Base-by-base conservation (phyloP, 129 eudicot species). In the Pulicaria dysenterica region DNA sequence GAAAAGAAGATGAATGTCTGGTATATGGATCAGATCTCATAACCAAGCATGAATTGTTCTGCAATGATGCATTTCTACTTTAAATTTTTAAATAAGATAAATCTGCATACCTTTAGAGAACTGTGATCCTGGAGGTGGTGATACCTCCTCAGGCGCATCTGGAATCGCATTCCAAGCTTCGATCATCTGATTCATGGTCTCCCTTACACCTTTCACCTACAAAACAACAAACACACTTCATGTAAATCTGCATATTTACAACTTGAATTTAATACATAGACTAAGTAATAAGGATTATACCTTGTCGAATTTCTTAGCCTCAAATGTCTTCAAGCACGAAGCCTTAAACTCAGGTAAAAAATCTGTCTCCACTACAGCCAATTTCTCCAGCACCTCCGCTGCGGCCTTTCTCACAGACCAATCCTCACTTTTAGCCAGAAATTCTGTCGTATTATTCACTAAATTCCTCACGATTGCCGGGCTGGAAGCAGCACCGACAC, bases 151-250 rank as follows among this genome's bases (percentile, higher is more conserved):
- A 3, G 77, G 16, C 43, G 54, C 72, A 81, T 91, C 96, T 56
- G 96, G 93, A 75, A 91, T 79, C 51, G 75, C 87, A 79, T 85
- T 91, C 97, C 97, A 91, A 16, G 84, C 89, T 44, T 86, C 89
- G 31, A 91, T 70, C 97, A 86, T 76, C 86, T 72, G 84, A 55
- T 74, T 84, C 96, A 91, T 88, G 3, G 93, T 84, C 83, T 86
- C 96, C 74, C 97, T 88, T 4, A 84, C 91, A 41, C 75, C 81
- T 83, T 91, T 91, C 48, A 91, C 97, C 98, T 92, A 74, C 40
- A 76, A n/a, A 73, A 73, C 51, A 34, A 19, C 10, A 31, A 41
- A 41, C 37, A 15, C 40, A 61, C 15, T 44, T 39, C 53, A 65
- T 16, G 53, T 19, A 40, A 51, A 66, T 12, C 40, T 39, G 73